Conservation (phyloP, 306 rosid species). For the Dicorynia guianensis region DNA sequence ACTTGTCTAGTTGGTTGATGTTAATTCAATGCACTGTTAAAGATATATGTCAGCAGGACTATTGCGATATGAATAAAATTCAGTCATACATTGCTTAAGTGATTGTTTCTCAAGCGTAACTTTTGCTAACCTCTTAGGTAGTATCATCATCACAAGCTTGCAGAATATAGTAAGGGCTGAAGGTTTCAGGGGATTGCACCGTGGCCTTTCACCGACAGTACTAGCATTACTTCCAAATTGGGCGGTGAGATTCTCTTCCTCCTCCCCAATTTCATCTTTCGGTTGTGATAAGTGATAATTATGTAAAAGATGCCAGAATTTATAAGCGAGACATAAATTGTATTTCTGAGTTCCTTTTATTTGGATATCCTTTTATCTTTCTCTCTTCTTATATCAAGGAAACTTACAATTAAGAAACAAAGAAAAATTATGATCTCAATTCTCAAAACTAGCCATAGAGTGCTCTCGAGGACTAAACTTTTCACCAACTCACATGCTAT, state of each 20-base stretch:
- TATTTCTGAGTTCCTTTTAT: background rate
- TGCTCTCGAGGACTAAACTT: constrained; percentile 12
- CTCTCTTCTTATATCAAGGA: background rate
- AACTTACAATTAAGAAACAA: constrained; percentile 5
- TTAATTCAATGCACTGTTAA: constrained; percentile 25
- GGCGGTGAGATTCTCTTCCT: constrained; percentile 78
- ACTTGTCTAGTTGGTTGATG: constrained; percentile 3
- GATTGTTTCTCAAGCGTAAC: constrained; percentile 31
- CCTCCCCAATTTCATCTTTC: constrained; percentile 18
- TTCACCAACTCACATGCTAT: constrained; percentile 17
- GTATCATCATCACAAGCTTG: constrained; percentile 77
- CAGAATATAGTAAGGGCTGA: constrained; percentile 73
- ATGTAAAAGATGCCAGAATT: constrained; percentile 11
- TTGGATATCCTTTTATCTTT: constrained; percentile 22
- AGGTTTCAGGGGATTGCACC: constrained; percentile 90
- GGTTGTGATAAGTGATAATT: constrained; percentile 17
- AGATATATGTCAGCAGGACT: background rate
- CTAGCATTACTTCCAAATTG: constrained; percentile 96
- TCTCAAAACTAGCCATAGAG: background rate
- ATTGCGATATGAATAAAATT: constrained; percentile 7
- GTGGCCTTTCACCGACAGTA: constrained; percentile 95
- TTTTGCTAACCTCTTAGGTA: constrained; percentile 59
- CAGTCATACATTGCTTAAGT: background rate
- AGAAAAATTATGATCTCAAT: background rate
- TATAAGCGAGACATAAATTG: constrained; percentile 9